These are phyloP conservation scores for Leccinum ponderosum DNA, from an alignment of 1,284 basidiomycete species.

Conservation along the genomic window DNA sequence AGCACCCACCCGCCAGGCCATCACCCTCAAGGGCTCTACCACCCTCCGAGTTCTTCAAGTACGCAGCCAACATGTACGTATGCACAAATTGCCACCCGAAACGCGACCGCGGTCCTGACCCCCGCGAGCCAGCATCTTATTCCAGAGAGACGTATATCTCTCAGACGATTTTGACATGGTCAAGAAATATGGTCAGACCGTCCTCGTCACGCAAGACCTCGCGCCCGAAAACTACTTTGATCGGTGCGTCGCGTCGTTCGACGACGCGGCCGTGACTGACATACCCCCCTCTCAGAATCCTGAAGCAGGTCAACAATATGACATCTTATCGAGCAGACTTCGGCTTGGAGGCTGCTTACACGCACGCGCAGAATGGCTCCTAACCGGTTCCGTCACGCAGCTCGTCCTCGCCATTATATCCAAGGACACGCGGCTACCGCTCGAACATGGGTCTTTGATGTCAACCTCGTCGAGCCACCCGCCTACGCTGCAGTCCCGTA, in stretches of 20 bases:
- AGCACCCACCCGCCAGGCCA: constrained; percentile 68
- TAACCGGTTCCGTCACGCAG: constrained; percentile 87
- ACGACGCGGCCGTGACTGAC: not conserved
- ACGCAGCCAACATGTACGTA: constrained; percentile 89
- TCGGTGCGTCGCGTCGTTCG: constrained; percentile 45
- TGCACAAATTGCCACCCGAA: not conserved
- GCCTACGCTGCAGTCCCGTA: constrained; percentile 51
- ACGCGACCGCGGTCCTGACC: not conserved
- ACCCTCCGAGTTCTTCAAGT: constrained; percentile 98
- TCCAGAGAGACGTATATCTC: constrained; percentile 96
- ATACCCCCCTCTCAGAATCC: constrained; percentile 59
- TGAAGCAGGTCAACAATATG: constrained; percentile 88
- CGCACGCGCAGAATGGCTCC: constrained; percentile 75
- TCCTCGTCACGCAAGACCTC: no score
- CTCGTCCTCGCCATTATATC: constrained; percentile 97
- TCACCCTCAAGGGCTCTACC: constrained; percentile 95
- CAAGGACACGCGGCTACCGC: constrained; percentile 87
- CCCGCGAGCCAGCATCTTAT: constrained; percentile 61
- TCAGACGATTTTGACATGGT: constrained; percentile 58
- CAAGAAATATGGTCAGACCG: no score
- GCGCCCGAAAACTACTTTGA: no score
- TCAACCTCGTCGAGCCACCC: constrained; percentile 74
- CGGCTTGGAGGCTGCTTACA: not conserved
- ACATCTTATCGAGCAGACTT: not conserved
- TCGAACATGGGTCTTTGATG: constrained; percentile 98